Conservation (phyloP, 2,329 filamentous ascomycete genomes). For the Fusarium agapanthi region DNA sequence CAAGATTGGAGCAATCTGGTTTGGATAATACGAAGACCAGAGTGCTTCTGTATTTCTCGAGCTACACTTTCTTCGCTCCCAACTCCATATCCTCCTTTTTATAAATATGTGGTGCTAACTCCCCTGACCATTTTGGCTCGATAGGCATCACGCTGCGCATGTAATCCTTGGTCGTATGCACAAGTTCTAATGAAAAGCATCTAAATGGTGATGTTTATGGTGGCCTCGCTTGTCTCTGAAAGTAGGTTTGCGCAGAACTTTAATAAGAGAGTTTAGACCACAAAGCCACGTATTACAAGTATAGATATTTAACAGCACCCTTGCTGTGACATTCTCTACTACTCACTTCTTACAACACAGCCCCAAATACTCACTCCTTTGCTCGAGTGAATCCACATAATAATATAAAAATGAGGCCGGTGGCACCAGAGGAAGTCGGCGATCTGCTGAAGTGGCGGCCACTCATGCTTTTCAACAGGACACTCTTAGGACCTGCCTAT, state of each 20-base stretch:
- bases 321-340: background rate
- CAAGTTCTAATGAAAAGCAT: background rate
- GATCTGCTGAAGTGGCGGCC: background rate
- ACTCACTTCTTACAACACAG: background rate
- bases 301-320: background rate
- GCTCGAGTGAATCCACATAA: too few species aligned
- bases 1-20: too few species aligned
- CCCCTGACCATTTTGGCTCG: too few species aligned
- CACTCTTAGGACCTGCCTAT: background rate
- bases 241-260: background rate
- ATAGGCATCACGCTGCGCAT: too few species aligned
- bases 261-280: background rate
- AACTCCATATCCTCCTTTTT: too few species aligned
- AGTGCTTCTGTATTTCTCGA: too few species aligned
- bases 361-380: too few species aligned
- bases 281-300: background rate
- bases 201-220: background rate
- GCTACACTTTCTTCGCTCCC: too few species aligned
- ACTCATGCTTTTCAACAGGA: background rate
- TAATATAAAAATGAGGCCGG: background rate
- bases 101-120: too few species aligned
- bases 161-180: too few species aligned
- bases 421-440: background rate
- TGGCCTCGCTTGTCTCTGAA: background rate
- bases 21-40: too few species aligned